Conservation (phyloP, 129 eudicot genomes). For the Sambucus nigra region DNA sequence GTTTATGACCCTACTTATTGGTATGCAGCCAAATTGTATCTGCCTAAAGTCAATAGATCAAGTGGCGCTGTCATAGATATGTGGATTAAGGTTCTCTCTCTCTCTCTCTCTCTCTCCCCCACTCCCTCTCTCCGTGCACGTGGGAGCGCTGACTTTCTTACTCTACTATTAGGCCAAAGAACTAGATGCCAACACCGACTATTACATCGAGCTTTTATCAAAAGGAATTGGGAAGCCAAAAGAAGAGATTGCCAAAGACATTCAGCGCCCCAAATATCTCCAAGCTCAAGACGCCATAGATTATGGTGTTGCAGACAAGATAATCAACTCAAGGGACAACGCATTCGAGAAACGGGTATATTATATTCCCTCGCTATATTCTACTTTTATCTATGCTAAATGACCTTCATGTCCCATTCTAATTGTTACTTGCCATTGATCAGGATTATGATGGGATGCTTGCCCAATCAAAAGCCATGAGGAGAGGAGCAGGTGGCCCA, state of each 20-base stretch:
- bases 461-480: too few species aligned
- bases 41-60: conserved; percentile 54
- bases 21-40: conserved; percentile 74
- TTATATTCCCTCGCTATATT: too few species aligned
- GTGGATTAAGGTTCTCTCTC: conserved; percentile 62
- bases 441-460: too few species aligned
- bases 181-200: conserved; percentile 55
- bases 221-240: conserved; percentile 70
- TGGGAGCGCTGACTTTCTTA: neutral
- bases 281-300: conserved; percentile 68
- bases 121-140: neutral
- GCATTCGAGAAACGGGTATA: conserved; percentile 56
- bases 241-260: conserved; percentile 62
- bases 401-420: too few species aligned
- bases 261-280: conserved; percentile 45
- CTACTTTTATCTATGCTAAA: too few species aligned
- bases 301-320: conserved; percentile 83
- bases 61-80: conserved; percentile 69
- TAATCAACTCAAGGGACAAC: conserved; percentile 38
- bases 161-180: conserved; percentile 54
- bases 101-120: conserved; percentile 15
- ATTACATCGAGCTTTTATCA: conserved; percentile 50
- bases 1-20: too few species aligned
- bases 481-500: too few species aligned
- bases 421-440: too few species aligned